Evolutionary conservation across 208 protist species (phyloP).

Genomic region (Trypanosoma rangeli): DNA sequence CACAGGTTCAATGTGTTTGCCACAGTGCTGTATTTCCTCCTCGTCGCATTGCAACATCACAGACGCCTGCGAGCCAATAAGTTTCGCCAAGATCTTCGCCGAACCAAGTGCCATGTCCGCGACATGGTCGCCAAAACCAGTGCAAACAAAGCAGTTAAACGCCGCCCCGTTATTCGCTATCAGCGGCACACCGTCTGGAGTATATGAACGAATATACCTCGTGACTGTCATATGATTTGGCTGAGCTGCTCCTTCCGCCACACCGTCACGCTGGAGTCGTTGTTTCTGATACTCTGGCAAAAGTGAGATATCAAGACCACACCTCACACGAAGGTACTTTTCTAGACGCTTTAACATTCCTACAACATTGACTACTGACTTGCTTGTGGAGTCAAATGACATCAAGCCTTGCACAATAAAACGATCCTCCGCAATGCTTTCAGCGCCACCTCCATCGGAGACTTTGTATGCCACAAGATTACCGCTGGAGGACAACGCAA

Average conservation of each 20-base stretch:
- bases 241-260: background rate
- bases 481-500: constrained; percentile 19
- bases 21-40: constrained; percentile 24
- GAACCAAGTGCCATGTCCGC: constrained; percentile 76
- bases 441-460: background rate
- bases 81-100: constrained; percentile 68
- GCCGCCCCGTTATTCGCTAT: constrained; percentile 64
- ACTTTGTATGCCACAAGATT: constrained; percentile 17
- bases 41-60: constrained; percentile 49
- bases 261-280: too few relatives aligned
- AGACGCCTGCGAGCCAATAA: constrained; percentile 67
- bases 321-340: constrained; percentile 58
- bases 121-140: constrained; percentile 84
- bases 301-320: constrained; percentile 38
- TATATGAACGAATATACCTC: constrained; percentile 74
- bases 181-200: constrained; percentile 80
- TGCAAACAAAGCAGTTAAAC: constrained; percentile 86
- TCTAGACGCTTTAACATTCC: constrained; percentile 48
- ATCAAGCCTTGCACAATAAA: constrained; percentile 52
- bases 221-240: constrained; percentile 1
- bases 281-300: constrained; percentile 15
- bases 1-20: constrained; percentile 17
- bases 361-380: constrained; percentile 9
- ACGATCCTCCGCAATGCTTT: constrained; percentile 19
- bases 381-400: constrained; percentile 48